Percentiles rank a stretch among this genome's conserved stretches.
These are phyloP conservation scores for Trichophyton benhamiae DNA, from an alignment of 2,329 filamentous ascomycete species.

Conservation along the genomic window DNA sequence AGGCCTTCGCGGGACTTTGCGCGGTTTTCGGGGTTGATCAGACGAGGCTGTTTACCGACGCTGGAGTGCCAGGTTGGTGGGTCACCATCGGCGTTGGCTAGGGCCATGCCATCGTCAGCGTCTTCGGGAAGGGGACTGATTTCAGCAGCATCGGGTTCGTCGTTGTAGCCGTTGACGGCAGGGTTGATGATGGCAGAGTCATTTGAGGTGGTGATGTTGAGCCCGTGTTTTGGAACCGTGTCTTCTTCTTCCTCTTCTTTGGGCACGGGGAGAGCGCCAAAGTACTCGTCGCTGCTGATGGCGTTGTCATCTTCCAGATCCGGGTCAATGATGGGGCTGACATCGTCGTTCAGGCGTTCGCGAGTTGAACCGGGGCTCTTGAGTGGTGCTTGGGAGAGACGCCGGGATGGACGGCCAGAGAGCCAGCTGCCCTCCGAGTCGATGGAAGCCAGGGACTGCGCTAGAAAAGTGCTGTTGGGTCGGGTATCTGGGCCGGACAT, in stretches of 20 bases:
- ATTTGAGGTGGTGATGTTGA: constrained; percentile 4
- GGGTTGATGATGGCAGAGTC: neutral
- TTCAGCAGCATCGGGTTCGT: neutral
- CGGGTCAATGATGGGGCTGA: constrained; percentile 34
- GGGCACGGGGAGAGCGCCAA: constrained; percentile 43
- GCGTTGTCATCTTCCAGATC: constrained; percentile 51
- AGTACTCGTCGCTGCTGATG: constrained; percentile 61
- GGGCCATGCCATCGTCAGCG: constrained; percentile 4
- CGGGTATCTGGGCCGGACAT: constrained; percentile 37
- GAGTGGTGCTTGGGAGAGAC: constrained; percentile 32
- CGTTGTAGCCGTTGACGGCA: neutral
- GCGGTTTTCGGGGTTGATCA: constrained; percentile 49
- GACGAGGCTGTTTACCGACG: constrained; percentile 46
- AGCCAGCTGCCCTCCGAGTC: constrained; percentile 96
- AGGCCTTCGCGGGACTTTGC: constrained; percentile 52
- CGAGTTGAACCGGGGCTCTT: constrained; percentile 33
- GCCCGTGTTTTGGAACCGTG: neutral
- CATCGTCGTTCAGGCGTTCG: constrained; percentile 42
- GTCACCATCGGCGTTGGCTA: constrained; percentile 11
- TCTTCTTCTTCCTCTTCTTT: constrained; percentile 23
- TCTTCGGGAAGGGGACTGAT: neutral
- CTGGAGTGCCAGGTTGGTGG: constrained; percentile 40
- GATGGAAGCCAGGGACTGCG: constrained; percentile 81
- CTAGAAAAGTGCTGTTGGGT: constrained; percentile 41
- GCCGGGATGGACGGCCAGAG: constrained; percentile 55